These are phyloP conservation scores for Lachancea meyersii DNA, from an alignment of 805 yeast species.

Conservation along the genomic window DNA sequence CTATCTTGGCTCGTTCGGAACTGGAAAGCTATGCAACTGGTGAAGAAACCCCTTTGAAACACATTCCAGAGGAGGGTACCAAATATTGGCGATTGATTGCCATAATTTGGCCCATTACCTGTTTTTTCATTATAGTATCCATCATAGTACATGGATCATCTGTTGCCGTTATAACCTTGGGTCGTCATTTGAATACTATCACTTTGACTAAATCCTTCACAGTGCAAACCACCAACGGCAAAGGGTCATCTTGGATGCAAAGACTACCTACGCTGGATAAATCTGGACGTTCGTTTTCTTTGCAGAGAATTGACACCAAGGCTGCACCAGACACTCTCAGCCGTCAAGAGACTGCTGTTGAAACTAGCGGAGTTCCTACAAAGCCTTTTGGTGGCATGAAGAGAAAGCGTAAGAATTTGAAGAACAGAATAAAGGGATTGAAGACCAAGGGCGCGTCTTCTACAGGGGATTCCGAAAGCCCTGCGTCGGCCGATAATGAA, in stretches of 20 bases:
- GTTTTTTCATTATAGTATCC: conserved; percentile 74
- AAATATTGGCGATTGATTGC: conserved; percentile 56
- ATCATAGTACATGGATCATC: conserved; percentile 89
- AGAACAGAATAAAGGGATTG: conserved; percentile 25
- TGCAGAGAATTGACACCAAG: conserved; percentile 74
- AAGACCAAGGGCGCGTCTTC: conserved; percentile 12
- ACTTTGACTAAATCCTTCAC: conserved; percentile 89
- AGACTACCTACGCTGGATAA: conserved; percentile 75
- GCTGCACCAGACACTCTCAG: conserved; percentile 32
- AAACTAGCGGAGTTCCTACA: conserved; percentile 58
- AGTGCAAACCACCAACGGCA: conserved; percentile 53
- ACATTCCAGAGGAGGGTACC: conserved; percentile 41
- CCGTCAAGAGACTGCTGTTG: conserved; percentile 42
- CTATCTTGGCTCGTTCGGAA: conserved; percentile 68
- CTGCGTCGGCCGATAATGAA: conserved; percentile 31
- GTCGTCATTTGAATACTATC: conserved; percentile 85
- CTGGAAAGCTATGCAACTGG: conserved; percentile 48
- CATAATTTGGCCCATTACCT: conserved; percentile 74
- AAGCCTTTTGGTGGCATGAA: conserved; percentile 73
- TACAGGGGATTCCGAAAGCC: conserved; percentile 11
- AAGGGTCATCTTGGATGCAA: conserved; percentile 68
- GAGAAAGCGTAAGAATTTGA: conserved; percentile 38
- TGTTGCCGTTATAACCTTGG: conserved; percentile 66
- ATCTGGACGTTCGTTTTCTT: conserved; percentile 64
- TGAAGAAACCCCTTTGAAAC: conserved; percentile 51